phyloP scores from a whole-genome alignment of 2,329 filamentous ascomycete genomes.

The Alternaria dauci region DNA sequence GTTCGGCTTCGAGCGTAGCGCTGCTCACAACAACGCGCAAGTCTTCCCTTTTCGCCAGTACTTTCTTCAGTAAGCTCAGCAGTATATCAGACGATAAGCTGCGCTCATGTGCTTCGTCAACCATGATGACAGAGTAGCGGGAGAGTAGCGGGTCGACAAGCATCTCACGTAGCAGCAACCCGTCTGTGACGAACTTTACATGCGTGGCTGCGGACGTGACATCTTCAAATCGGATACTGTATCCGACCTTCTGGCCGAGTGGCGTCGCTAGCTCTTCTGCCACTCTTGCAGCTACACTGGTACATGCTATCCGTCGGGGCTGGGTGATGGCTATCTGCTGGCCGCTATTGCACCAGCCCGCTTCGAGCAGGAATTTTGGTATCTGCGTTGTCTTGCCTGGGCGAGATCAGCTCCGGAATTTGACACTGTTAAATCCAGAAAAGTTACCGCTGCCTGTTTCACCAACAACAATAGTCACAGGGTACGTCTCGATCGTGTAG shows the following conservation, averaged over 20 bases:
- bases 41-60: conserved; percentile 79
- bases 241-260: conserved; percentile 85
- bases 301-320: conserved; percentile 25
- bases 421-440: rapidly evolving
- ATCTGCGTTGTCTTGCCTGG: conserved; percentile 91
- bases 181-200: conserved; percentile 96
- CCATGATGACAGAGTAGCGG: conserved; percentile 94
- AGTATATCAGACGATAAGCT: conserved; percentile 92
- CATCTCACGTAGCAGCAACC: conserved; percentile 87
- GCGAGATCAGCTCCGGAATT: not conserved
- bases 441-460: conserved; percentile 78
- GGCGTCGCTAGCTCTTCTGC: conserved; percentile 89
- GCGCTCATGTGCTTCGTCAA: conserved; percentile 95
- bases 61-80: conserved; percentile 90
- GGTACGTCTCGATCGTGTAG: conserved; percentile 84
- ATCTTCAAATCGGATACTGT: conserved; percentile 92
- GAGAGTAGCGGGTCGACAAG: conserved; percentile 90
- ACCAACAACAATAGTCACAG: conserved; percentile 88
- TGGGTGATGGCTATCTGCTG: conserved; percentile 90
- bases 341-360: conserved; percentile 86
- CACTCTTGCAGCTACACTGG: conserved; percentile 57
- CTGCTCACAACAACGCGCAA: conserved; percentile 90
- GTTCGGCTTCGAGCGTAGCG: conserved; percentile 89
- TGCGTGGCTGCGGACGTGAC: conserved; percentile 82
- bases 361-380: conserved; percentile 86